Evolutionary conservation across 805 yeast species (phyloP), one percentile per base, ranked within the genome.

Genomic region (Saccharomycopsis schoenii): DNA sequence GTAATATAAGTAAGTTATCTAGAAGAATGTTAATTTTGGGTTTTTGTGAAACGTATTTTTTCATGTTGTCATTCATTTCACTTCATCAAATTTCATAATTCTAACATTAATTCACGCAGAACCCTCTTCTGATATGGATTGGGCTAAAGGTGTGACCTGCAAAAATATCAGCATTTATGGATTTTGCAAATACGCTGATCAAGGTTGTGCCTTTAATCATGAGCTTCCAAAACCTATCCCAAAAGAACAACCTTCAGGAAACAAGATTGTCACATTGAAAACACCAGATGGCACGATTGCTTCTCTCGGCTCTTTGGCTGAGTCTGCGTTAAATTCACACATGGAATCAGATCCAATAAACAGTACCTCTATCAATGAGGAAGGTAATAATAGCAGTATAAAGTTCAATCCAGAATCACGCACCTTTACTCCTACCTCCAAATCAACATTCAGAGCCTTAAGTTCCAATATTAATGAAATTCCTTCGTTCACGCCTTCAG

Each of bases 91-190:
- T n/a, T 47, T 47, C 8, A 21, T 21, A 21, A 47, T 24, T 21
- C 52, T 43, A 47, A 47, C 52, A 5, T 2, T 15, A 11, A 11
- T 21, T 21, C 15, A 3, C 52, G 21, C 25, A 61, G 63, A 62
- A 58, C 34, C 57, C 40, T 34, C 62, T 58, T 61, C 69, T 55
- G 71, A 69, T 56, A 68, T 73, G 57, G 79, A 76, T 21, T 75
- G 79, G 79, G 91, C 92, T 6, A 85, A 82, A 71, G 85, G 84
- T 62, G 85, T 89, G 36, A 91, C 87, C 60, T 90, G 97, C 73
- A 80, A 91, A 70, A 90, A 90, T 68, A 84, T 89, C 60, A 82
- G 86, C 56, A 88, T 89, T 40, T 90, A 89, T 74, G 97, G 97
- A 2, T 89, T 80, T 68, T 90, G 97, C 76, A 89, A 89, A 71